Base-by-base conservation (phyloP, 2,329 filamentous ascomycete genomes). In the Rasamsonia emersonii region DNA sequence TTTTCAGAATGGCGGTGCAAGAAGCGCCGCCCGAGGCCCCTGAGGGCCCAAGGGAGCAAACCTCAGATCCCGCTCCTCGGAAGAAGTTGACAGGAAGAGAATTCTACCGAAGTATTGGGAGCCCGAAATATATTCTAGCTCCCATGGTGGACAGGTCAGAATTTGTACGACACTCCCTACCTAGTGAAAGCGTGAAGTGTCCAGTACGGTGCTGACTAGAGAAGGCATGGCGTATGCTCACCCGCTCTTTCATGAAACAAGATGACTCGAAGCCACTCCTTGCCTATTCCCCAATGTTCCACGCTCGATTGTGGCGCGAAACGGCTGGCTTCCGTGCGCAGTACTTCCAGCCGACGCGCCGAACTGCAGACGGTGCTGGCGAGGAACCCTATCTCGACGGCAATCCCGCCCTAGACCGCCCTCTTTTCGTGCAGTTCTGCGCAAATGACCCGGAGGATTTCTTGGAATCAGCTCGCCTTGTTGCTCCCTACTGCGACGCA, bases 111-210 rank as follows among this genome's bases (percentile, higher is more conserved):
- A 93, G 84, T 53, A 82, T 98, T 40, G 91, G 91, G 14, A 88
- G 82, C 38, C 91, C 91, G 2, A 94, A 85, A 61, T 79, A 82
- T 44, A 76, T 98, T 18, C 73, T 98, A 34, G 91, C 91, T 19
- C 91, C 91, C 20, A 98, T 98, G 91, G 91, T 98, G 14, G 89
- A 98, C 53, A 85, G 95, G 59, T 95, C 86, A 18, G 91, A 98
- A 67, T 95, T 96, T 66, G 88, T 94, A 68, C 44, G 80, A 32
- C 24, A 28, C 29, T 28, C 14, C 26, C 16, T 18, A n/a, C n/a
- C n/a, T n/a, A n/a, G n/a, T n/a, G n/a, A n/a, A n/a, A n/a, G n/a
- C n/a, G n/a, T n/a, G n/a, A n/a, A n/a, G n/a, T n/a, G n/a, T n/a
- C n/a, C n/a, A n/a, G n/a, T n/a, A n/a, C n/a, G n/a, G n/a, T n/a